These are phyloP conservation scores for Leishmania braziliensis DNA, from an alignment of 208 protist species.

Conservation along the genomic window DNA sequence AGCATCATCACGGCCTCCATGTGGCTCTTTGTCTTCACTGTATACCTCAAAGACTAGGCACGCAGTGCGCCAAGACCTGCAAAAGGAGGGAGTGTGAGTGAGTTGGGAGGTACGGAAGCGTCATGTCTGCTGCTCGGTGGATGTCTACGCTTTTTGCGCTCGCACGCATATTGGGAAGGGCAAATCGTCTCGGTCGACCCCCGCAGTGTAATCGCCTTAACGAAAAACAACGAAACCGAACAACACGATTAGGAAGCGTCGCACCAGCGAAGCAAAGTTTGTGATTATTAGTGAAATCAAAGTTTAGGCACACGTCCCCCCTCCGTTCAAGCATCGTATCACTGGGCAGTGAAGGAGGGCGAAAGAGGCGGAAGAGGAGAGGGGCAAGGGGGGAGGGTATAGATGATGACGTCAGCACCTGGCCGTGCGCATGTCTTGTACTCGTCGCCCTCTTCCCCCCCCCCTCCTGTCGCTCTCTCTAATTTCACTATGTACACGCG, in stretches of 20 bases:
- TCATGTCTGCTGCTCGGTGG: background rate
- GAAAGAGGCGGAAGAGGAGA: constrained; percentile 1
- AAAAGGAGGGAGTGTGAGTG: background rate
- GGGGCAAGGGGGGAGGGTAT: background rate
- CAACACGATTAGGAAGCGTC: no score
- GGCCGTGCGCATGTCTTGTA: background rate
- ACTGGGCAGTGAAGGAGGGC: background rate
- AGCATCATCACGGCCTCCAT: constrained; percentile 54
- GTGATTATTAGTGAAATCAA: no score
- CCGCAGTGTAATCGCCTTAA: background rate
- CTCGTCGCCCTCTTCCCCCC: background rate
- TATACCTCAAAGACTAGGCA: constrained; percentile 26
- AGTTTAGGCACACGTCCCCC: background rate
- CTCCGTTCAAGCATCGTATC: background rate
- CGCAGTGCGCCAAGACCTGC: background rate
- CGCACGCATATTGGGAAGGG: background rate
- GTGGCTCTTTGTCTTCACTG: constrained; percentile 51
- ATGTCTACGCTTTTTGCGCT: background rate
- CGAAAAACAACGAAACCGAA: background rate
- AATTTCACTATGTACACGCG: background rate
- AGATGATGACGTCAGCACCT: background rate
- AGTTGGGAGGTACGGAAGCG: background rate
- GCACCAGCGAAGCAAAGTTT: background rate
- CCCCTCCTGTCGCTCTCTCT: background rate
- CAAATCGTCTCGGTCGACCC: no score